A percentile compares a stretch with the other conserved stretches of the same genome.
Evolutionary conservation across 2,329 filamentous ascomycete species (phyloP).

Genomic region (Dryadomyces quercivorus): DNA sequence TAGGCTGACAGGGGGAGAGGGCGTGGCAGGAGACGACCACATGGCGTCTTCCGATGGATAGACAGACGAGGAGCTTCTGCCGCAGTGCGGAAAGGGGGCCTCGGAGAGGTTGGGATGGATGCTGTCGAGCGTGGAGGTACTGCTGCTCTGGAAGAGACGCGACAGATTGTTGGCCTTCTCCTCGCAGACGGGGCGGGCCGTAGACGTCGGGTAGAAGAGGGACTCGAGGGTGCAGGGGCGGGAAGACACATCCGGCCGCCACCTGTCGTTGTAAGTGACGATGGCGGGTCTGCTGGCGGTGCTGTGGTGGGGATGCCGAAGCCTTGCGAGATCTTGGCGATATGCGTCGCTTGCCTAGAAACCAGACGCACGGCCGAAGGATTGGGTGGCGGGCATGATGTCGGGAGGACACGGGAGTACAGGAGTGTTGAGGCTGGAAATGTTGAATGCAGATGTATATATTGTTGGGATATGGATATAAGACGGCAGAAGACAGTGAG

Average conservation of each 20-base stretch:
- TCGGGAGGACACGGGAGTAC: too few species aligned
- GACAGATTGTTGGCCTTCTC: background rate
- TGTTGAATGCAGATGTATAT: background rate
- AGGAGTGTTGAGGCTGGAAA: background rate
- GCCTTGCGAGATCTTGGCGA: background rate
- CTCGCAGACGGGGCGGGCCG: too few species aligned
- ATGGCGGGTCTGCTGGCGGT: too few species aligned
- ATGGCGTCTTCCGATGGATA: background rate
- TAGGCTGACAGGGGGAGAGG: background rate
- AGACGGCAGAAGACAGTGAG: too few species aligned
- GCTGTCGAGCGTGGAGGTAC: too few species aligned
- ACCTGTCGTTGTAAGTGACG: too few species aligned
- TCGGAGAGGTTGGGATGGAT: background rate
- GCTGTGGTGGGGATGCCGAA: too few species aligned
- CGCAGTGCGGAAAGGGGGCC: background rate
- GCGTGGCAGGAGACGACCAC: background rate
- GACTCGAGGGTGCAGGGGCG: too few species aligned
- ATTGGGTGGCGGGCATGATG: background rate
- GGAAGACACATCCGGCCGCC: too few species aligned
- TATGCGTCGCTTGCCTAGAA: constrained; percentile 1
- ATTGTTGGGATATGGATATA: too few species aligned
- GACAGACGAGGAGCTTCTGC: background rate
- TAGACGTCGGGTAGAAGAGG: too few species aligned
- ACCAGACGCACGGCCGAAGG: background rate
- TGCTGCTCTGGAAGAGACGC: background rate